phyloP scores from a whole-genome alignment of 2,329 filamentous ascomycete species.

The Ceratocystis lukuohia region DNA sequence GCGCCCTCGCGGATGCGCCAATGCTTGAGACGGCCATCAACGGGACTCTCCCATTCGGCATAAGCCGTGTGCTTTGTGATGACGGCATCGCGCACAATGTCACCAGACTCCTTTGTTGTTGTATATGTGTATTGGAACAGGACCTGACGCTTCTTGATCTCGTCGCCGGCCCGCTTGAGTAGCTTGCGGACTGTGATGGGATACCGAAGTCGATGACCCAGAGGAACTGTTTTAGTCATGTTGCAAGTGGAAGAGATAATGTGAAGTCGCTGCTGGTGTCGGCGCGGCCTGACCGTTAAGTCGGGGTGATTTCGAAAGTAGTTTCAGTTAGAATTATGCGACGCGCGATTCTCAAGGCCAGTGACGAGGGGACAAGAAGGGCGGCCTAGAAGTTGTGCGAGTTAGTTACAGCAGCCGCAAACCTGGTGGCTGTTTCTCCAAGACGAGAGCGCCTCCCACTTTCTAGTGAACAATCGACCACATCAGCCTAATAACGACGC shows the following conservation, averaged over 20 bases:
- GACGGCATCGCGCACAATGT: constrained; percentile 45
- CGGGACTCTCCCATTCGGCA: constrained; percentile 68
- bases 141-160: constrained; percentile 60
- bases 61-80: constrained; percentile 56
- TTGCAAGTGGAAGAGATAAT: background rate
- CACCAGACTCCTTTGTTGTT: constrained; percentile 62
- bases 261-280: too few relatives aligned
- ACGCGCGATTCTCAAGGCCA: too few relatives aligned
- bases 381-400: too few relatives aligned
- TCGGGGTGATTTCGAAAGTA: too few relatives aligned
- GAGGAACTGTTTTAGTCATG: constrained; percentile 36
- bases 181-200: constrained; percentile 85
- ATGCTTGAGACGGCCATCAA: constrained; percentile 62
- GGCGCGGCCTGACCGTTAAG: too few relatives aligned
- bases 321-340: too few relatives aligned
- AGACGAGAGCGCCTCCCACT: too few relatives aligned
- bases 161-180: constrained; percentile 60
- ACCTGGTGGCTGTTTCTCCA: too few relatives aligned
- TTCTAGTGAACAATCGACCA: too few relatives aligned
- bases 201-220: constrained; percentile 62
- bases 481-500: too few relatives aligned
- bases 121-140: constrained; percentile 82
- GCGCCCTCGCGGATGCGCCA: constrained; percentile 64
- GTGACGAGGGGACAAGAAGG: too few relatives aligned
- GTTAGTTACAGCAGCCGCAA: too few relatives aligned